A percentile compares a stretch with the other conserved stretches of the same genome.
These are phyloP conservation scores for Breynia disticha DNA, from an alignment of 441 rosid genomes.

Conservation along the genomic window DNA sequence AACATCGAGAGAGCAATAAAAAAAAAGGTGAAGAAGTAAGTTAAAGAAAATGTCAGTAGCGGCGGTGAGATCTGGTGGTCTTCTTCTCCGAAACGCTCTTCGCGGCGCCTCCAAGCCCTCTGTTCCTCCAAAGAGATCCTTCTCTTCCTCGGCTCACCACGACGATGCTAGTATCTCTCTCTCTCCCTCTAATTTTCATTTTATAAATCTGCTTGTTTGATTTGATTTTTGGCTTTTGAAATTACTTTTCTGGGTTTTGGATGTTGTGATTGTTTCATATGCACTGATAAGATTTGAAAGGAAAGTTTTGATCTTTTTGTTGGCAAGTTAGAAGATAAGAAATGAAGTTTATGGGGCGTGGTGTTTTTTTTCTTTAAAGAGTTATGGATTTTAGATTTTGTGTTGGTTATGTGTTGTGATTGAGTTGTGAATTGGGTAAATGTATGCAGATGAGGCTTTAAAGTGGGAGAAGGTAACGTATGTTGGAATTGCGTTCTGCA, in stretches of 20 bases:
- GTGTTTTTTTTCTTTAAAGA: no score
- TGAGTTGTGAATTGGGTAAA: neutral
- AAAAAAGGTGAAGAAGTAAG: neutral
- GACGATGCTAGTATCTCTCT: conserved; percentile 59
- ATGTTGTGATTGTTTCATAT: no score
- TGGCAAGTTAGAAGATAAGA: no score
- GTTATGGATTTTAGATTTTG: neutral
- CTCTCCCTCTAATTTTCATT: neutral
- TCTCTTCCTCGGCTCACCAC: conserved; percentile 63
- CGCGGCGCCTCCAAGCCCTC: conserved; percentile 45
- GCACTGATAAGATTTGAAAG: no score
- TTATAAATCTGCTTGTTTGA: neutral
- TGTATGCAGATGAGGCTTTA: conserved; percentile 20
- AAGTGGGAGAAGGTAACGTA: conserved; percentile 94
- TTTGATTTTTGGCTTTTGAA: neutral
- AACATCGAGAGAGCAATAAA: neutral
- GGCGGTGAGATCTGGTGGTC: conserved; percentile 56
- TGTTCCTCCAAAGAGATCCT: conserved; percentile 48
- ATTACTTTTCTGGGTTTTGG: neutral
- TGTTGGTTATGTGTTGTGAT: neutral
- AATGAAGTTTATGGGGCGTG: no score
- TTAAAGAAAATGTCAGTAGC: conserved; percentile 29
- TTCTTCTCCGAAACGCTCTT: conserved; percentile 46
- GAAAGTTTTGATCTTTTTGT: no score
- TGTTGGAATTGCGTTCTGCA: conserved; percentile 60